Evolutionary conservation across 1,284 basidiomycete genomes (phyloP), one percentile per base, ranked within the genome.

Genomic region (Trichosporon sp.): DNA sequence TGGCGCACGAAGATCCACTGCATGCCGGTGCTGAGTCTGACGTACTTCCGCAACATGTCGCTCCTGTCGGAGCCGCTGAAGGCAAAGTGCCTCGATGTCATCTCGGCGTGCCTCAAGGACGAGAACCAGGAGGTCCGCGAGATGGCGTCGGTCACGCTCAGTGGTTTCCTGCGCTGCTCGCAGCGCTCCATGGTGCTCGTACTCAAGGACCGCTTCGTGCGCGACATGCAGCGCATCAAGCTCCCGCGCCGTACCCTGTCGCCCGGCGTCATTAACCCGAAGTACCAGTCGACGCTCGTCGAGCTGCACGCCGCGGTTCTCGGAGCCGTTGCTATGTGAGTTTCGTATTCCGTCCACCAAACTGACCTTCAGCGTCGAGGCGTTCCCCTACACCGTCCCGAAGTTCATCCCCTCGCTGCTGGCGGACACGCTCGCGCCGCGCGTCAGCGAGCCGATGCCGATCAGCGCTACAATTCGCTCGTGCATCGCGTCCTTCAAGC

Each of bases 51-150:
- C 48, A 95, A 96, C 81, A 87, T 97, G 66, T 85, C 93, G 72
- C 88, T 90, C 70, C 89, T 95, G 68, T 89, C 92, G 32, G 87
- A 90, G 68, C 84, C 85, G 12, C 88, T 89, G 56, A 88, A 91
- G 68, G 86, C 88, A 32, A 88, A 87, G 76, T 88, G 93, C 74
- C 90, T 94, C 88, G 91, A 92, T 73, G 89, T 68, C 56, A 74
- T 73, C 10, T 70, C 68, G 65, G 76, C 19, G 66, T 95, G 95
- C 80, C 86, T 98, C 66, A 87, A 89, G 32, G 95, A 98, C 81
- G 91, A 93, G 79, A 96, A 96, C 79, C 90, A 96, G 68, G 95
- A 98, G 85, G 95, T 98, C 37, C 89, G 95, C 72, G 93, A 95
- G 82, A 95, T 92, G 88, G 92, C 94, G n/a, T 92, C 92, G 4